These are phyloP conservation scores for Neonectria sp. DNA, from an alignment of 2,329 filamentous ascomycete species.

Conservation along the genomic window DNA sequence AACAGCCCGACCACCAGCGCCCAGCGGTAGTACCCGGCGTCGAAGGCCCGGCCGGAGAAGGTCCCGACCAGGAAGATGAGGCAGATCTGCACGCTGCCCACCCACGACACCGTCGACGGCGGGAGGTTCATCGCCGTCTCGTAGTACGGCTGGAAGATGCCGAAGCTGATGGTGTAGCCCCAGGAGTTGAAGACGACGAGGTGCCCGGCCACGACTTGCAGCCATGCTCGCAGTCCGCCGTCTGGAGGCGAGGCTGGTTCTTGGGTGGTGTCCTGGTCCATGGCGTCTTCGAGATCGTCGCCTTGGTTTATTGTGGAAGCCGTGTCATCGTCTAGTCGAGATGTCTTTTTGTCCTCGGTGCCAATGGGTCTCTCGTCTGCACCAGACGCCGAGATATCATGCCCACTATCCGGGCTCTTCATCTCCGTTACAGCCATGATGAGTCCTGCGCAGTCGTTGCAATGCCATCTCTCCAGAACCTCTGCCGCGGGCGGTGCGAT, in stretches of 20 bases:
- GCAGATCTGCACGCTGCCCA: constrained; percentile 63
- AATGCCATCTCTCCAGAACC: not conserved
- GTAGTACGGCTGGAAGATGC: constrained; percentile 59
- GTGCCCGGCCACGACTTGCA: constrained; percentile 56
- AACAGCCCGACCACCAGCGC: constrained; percentile 54
- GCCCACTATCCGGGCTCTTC: constrained; percentile 1
- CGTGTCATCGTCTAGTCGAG: constrained; percentile 18
- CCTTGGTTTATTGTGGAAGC: constrained; percentile 12
- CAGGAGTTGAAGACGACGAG: constrained; percentile 57
- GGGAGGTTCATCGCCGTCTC: constrained; percentile 48
- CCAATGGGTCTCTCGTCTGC: not conserved
- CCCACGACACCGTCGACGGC: constrained; percentile 62
- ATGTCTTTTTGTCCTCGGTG: not conserved
- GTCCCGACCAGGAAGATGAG: constrained; percentile 59
- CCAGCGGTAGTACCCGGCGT: constrained; percentile 57
- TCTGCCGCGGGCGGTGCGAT: not conserved
- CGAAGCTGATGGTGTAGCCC: constrained; percentile 58
- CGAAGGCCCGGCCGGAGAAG: constrained; percentile 59
- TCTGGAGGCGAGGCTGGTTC: constrained; percentile 49
- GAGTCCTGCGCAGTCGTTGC: not conserved
- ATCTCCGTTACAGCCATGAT: constrained; percentile 1
- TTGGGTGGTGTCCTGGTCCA: not conserved
- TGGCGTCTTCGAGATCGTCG: constrained; percentile 10
- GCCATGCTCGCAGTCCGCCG: constrained; percentile 55
- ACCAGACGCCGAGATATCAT: constrained; percentile 4